phyloP scores from a whole-genome alignment of 2,329 filamentous ascomycete genomes.

The Zymoseptoria tritici region DNA sequence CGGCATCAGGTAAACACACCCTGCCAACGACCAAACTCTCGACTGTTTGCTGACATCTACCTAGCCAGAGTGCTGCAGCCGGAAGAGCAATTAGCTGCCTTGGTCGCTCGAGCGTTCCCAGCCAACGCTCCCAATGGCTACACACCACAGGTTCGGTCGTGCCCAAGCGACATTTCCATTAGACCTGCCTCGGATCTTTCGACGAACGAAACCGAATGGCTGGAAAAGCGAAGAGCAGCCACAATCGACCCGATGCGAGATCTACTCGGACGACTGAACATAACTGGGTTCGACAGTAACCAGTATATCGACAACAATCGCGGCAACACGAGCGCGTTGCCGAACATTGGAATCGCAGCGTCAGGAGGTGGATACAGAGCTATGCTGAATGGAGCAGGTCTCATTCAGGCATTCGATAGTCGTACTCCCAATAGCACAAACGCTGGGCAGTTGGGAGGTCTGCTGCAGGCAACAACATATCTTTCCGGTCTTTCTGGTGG shows the following conservation, averaged over 20 bases:
- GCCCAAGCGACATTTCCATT: constrained; percentile 63
- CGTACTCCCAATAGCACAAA: constrained; percentile 57
- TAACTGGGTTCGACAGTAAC: constrained; percentile 69
- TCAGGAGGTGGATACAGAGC: constrained; percentile 83
- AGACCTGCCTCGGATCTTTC: constrained; percentile 59
- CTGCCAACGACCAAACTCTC: neutral
- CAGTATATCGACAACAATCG: constrained; percentile 58
- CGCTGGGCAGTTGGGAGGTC: constrained; percentile 65
- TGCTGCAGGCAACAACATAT: constrained; percentile 76
- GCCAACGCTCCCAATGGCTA: constrained; percentile 61
- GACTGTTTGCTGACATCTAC: neutral
- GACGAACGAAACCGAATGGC: constrained; percentile 64
- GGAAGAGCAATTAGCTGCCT: constrained; percentile 2
- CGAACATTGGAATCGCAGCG: constrained; percentile 67
- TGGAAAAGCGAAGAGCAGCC: constrained; percentile 61
- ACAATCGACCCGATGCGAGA: constrained; percentile 69
- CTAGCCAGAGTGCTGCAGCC: neutral
- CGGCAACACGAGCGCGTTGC: constrained; percentile 50
- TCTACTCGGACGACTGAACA: constrained; percentile 63
- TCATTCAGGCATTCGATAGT: constrained; percentile 69
- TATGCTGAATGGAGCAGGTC: constrained; percentile 76
- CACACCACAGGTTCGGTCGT: constrained; percentile 59
- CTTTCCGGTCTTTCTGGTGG: constrained; percentile 74
- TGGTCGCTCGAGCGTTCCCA: constrained; percentile 27
- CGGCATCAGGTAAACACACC: constrained; percentile 5